Percentiles rank a stretch among this genome's conserved stretches.
Evolutionary conservation across 176 grass and related monocot species (phyloP).

Genomic region (Phoenix roebelenii): DNA sequence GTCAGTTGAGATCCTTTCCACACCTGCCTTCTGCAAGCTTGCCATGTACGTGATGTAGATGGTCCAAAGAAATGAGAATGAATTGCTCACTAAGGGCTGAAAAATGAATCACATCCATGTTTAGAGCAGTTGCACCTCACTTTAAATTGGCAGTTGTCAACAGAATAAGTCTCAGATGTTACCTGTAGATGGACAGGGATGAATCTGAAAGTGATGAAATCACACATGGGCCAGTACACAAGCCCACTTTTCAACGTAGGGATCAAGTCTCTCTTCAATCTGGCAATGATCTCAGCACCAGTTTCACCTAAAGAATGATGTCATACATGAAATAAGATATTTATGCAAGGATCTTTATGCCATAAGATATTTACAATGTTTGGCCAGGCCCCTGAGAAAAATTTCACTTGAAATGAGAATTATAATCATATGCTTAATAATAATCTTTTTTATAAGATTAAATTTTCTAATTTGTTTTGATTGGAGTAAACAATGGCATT

Average conservation of each 20-base stretch:
- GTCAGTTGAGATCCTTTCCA: constrained; percentile 30
- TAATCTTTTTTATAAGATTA: too few relatives aligned
- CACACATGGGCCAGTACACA: constrained; percentile 86
- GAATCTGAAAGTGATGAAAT: constrained; percentile 98
- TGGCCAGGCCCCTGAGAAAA: too few relatives aligned
- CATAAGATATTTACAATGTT: too few relatives aligned
- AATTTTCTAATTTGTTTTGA: too few relatives aligned
- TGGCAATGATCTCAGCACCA: constrained; percentile 70
- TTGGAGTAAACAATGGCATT: too few relatives aligned
- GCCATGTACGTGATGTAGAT: constrained; percentile 99
- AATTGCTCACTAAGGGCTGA: constrained; percentile 93
- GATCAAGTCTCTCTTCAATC: constrained; percentile 79
- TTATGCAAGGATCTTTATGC: too few relatives aligned
- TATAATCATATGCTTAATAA: too few relatives aligned
- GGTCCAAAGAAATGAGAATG: constrained; percentile 94
- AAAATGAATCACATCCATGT: constrained; percentile 7
- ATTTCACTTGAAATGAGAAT: too few relatives aligned
- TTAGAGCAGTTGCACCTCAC: too few relatives aligned
- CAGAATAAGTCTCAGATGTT: constrained; percentile 1
- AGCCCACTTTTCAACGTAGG: constrained; percentile 68
- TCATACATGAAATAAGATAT: too few relatives aligned
- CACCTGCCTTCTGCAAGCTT: constrained; percentile 61
- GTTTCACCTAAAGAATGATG: constrained; percentile 53
- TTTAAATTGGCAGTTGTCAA: too few relatives aligned
- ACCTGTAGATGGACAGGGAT: constrained; percentile 85